A percentile compares a stretch with the other conserved stretches of the same genome.
These are phyloP conservation scores for Phytopythium sindhum DNA, from an alignment of 352 stramenopile species.

Conservation along the genomic window DNA sequence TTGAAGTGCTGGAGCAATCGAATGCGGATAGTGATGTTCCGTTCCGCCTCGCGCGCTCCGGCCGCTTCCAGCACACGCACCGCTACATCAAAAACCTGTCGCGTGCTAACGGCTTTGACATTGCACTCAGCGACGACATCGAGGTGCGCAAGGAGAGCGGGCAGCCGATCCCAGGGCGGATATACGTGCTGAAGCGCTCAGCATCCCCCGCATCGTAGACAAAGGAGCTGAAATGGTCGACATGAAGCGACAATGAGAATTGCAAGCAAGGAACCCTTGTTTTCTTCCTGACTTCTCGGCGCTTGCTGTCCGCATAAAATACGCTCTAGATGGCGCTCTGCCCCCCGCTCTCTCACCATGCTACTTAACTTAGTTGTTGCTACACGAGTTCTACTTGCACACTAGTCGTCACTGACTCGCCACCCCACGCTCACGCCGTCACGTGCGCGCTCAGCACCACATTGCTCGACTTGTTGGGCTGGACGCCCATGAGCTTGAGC, in stretches of 20 bases:
- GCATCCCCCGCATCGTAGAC: background rate
- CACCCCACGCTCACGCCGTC: slow-evolving; percentile 1
- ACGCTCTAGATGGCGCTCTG: slow-evolving; percentile 1
- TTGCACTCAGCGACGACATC: slow-evolving; percentile 40
- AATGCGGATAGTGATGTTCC: background rate
- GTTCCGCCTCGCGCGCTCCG: slow-evolving; percentile 59
- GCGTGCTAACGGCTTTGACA: slow-evolving; percentile 29
- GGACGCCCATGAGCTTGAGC: slow-evolving; percentile 67
- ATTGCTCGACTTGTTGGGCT: slow-evolving; percentile 19
- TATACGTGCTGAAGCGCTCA: slow-evolving; percentile 47
- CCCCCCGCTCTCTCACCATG: background rate
- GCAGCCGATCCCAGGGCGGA: slow-evolving; percentile 58
- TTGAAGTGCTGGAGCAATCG: slow-evolving; percentile 38
- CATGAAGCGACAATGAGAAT: background rate
- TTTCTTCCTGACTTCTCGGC: background rate
- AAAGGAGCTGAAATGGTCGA: background rate
- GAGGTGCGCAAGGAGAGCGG: slow-evolving; percentile 70
- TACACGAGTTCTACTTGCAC: slow-evolving; percentile 1
- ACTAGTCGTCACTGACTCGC: background rate
- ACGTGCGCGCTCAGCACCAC: slow-evolving; percentile 19
- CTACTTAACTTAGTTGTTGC: slow-evolving; percentile 16
- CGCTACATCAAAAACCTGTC: slow-evolving; percentile 54
- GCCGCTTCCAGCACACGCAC: slow-evolving; percentile 76
- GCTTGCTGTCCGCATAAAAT: slow-evolving; percentile 7
- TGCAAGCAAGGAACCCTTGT: background rate